Evolutionary conservation across 352 stramenopile species (phyloP), one percentile per base, ranked within the genome.

Genomic region (Globisporangium acanthophoron): DNA sequence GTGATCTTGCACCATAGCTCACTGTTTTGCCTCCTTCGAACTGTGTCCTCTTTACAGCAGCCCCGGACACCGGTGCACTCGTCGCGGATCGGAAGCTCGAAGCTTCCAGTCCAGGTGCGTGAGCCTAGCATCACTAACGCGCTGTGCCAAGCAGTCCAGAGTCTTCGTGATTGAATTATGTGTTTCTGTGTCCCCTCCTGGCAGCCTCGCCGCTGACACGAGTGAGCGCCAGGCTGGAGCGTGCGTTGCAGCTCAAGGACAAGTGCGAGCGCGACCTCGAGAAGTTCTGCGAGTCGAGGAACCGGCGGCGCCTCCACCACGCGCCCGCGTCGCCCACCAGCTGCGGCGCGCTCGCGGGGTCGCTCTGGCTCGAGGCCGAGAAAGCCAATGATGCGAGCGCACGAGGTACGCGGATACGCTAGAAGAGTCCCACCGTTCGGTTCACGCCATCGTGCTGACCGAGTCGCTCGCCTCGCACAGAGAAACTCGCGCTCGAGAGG

Each of bases 201-300:
- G 18, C n/a, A 59, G 50, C 40, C 1, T 54, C 59, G 6, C 64
- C 64, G 1, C 20, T 60, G 37, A 70, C 59, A 8, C 44, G 64
- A 44, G 46, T 39, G 18, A 83, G 68, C 29, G 62, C 65, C 18
- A 89, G 86, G 47, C 44, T 89, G 27, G 73, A 86, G 51, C 69
- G 78, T 5, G 80, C 80, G 20, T 60, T 90, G 16, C 63, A 73
- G 35, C 43, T 87, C 4, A 81, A 72, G 41, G 72, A 82, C 39
- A 65, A 73, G 29, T 88, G 80, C 50, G 79, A 89, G 37, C 67
- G 59, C 11, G 73, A 87, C 3, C 60, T 89, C 39, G 54, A 72
- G 16, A 51, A 45, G 2, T 77, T 77, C 39, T 87, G 56, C 29
- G 75, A 87, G 51, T 55, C 71, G 11, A 87, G 78, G 52, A 58